Evolutionary conservation across 495 filamentous ascomycete species (phyloP), one percentile per base, ranked within the genome.

Genomic region (Bryoglossum gracile): DNA sequence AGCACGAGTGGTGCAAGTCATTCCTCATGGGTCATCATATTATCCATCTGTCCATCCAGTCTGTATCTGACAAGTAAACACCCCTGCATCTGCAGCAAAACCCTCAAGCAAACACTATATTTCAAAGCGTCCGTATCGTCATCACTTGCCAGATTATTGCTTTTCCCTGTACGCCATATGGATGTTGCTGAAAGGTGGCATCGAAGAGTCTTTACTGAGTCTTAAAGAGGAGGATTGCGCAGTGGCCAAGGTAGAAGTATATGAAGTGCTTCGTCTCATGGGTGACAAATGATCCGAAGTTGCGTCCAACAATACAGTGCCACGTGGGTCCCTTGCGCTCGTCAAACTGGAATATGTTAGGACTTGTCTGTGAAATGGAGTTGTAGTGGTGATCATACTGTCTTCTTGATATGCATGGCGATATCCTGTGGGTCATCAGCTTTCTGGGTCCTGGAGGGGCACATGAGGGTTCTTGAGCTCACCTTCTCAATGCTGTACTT

Each of bases 251-350:
- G 71, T 97, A 97, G 77, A 99, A 99, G 74, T 99, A 99, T 64
- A 97, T 96, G 73, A 99, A 99, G 69, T 99, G 92, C 70, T 95
- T 95, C 33, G 92, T 96, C 65, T 99, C 92, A 61, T 99, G 92
- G 21, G 92, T 99, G 35, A 99, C 94, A 57, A 95, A 99, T 70
- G 91, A 96, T 58, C 92, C 92, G 66, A 97, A 99, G 74, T 99
- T 97, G 47, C 94, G 78, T 33, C 92, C 92, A 9, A 97, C 92
- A 51, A 99, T 95, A 68, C 94, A 97, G 68, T 99, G 92, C 92
- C 92, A 95, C 57, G 87, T 95, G 51, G 88, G 86, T 21, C 91
- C 88, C 72, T 91, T 94, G 59, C 89, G 80, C 48, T 82, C 81
- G 64, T 95, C 87, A 57, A 94, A 92, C 87, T 94, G 58, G 60